Percentiles rank a stretch among this genome's conserved stretches.
Evolutionary conservation across 1,284 basidiomycete genomes (phyloP).

Genomic region (Paramarasmius palmivorus): DNA sequence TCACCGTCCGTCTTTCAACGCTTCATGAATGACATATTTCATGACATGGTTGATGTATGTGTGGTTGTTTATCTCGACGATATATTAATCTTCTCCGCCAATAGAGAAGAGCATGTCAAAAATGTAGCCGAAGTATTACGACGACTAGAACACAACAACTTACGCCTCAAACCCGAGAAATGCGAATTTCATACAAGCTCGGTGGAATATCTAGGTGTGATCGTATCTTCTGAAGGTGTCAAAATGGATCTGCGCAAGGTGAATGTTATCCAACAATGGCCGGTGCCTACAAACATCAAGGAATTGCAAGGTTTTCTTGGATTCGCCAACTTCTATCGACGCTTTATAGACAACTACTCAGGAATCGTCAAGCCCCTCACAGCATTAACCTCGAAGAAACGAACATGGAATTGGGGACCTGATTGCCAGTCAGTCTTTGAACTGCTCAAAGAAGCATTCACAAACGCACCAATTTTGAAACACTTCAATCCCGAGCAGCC

Average conservation of each 20-base stretch:
- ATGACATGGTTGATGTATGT: no score
- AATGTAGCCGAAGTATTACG: conserved; percentile 32
- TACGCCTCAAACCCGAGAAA: conserved; percentile 39
- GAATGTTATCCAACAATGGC: neutral
- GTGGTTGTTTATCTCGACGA: no score
- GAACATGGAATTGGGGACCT: conserved; percentile 3
- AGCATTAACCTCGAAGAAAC: conserved; percentile 10
- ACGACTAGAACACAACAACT: conserved; percentile 27
- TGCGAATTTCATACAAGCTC: conserved; percentile 40
- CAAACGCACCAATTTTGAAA: conserved; percentile 9
- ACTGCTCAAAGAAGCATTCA: conserved; percentile 10
- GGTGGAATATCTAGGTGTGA: no score
- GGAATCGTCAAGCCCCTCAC: no score
- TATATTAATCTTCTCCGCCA: no score
- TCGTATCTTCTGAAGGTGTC: no score
- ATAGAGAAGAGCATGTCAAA: conserved; percentile 16
- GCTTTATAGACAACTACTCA: no score
- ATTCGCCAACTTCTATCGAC: neutral
- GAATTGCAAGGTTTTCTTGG: neutral
- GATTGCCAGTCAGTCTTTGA: conserved; percentile 8
- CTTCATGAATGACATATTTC: no score
- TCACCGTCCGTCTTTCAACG: no score
- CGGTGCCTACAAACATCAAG: neutral
- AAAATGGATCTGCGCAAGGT: neutral
- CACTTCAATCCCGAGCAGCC: conserved; percentile 24